A percentile compares a stretch with the other conserved stretches of the same genome.
These are phyloP conservation scores for Boletus reticuloceps DNA, from an alignment of 768 basidiomycete genomes.

Conservation along the genomic window DNA sequence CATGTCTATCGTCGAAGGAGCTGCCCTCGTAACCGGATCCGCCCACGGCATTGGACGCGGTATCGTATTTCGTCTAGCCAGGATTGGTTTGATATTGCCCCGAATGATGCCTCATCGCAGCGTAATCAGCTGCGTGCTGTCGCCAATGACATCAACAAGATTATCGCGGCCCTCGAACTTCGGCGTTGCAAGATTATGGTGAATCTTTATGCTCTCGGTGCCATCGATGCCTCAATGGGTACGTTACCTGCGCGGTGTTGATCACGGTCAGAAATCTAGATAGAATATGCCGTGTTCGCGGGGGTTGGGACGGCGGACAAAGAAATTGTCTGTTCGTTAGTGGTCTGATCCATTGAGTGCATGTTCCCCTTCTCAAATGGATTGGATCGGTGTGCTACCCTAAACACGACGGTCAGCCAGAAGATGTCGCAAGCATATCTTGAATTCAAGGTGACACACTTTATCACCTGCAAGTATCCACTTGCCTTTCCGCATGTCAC, in stretches of 20 bases:
- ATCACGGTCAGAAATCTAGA: background rate
- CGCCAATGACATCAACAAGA: conserved; percentile 26
- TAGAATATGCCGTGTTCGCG: background rate
- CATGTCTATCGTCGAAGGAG: conserved; percentile 26
- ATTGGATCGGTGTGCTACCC: background rate
- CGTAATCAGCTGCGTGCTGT: conserved; percentile 27
- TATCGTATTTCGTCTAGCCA: conserved; percentile 33
- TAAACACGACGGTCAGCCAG: conserved; percentile 22
- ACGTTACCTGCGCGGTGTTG: background rate
- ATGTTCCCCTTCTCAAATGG: background rate
- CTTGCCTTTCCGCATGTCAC: background rate
- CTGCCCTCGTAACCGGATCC: conserved; percentile 36
- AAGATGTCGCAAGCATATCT: conserved; percentile 36
- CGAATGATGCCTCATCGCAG: conserved; percentile 32
- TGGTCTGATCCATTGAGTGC: background rate
- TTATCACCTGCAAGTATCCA: conserved; percentile 31
- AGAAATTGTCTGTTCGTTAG: conserved; percentile 1
- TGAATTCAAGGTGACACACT: conserved; percentile 35
- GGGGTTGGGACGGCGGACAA: background rate
- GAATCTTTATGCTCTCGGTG: conserved; percentile 40
- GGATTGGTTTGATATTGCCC: conserved; percentile 31
- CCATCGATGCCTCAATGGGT: conserved; percentile 33
- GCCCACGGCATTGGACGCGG: conserved; percentile 29
- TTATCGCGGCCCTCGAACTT: too few relatives aligned
- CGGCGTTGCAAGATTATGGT: too few relatives aligned